These are phyloP conservation scores for grape (Vitis vinifera) DNA, from an alignment of 164 flowering plant genomes.

Conservation along the genomic window ASM3070453v1 NC_081816.1:22978501-22979000, in stretches of 20 bases:
- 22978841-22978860: constrained; percentile 62
- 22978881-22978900: constrained; percentile 55
- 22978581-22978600: constrained; percentile 30
- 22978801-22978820: constrained; percentile 95
- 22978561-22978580: constrained; percentile 47
- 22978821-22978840: constrained; percentile 88
- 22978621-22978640: constrained; percentile 75
- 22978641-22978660: constrained; percentile 65
- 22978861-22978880: constrained; percentile 58
- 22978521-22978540: background rate
- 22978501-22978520: background rate
- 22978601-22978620: constrained; percentile 68
- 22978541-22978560: too few species aligned
- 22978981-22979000: constrained; percentile 67
- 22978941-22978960: constrained; percentile 54
- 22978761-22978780: constrained; percentile 86
- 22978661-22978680: constrained; percentile 71
- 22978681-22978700: constrained; percentile 74
- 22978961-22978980: constrained; percentile 62
- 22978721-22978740: constrained; percentile 62
- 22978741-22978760: constrained; percentile 92
- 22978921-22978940: constrained; percentile 45
- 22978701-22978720: constrained; percentile 93
- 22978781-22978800: constrained; percentile 79
- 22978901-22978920: constrained; percentile 53